These are phyloP conservation scores for Hapsidospora chrysogenum DNA, from an alignment of 495 filamentous ascomycete species.

Conservation along the genomic window DNA sequence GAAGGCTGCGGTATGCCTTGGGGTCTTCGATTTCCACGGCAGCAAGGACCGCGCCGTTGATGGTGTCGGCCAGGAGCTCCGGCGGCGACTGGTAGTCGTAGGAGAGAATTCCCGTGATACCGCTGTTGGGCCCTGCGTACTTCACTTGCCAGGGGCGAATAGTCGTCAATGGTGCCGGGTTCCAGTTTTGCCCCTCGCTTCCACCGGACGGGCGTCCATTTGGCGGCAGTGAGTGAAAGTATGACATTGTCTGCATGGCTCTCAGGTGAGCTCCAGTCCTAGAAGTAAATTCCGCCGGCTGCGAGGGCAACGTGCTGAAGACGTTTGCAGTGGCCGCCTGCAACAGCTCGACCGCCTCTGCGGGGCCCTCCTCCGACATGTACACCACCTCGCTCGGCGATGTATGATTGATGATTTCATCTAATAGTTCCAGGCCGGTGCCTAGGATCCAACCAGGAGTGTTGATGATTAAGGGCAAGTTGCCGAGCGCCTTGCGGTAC, in stretches of 20 bases:
- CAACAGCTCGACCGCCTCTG: constrained; percentile 44
- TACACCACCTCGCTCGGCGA: constrained; percentile 48
- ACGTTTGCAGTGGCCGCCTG: constrained; percentile 13
- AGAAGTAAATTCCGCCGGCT: constrained; percentile 42
- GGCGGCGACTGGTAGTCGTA: constrained; percentile 28
- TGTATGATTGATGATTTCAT: constrained; percentile 36
- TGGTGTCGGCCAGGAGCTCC: constrained; percentile 20
- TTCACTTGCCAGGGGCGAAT: constrained; percentile 23
- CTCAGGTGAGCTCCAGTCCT: constrained; percentile 52
- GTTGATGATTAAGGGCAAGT: constrained; percentile 59
- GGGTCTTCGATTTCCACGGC: constrained; percentile 18
- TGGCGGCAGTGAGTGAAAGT: constrained; percentile 37
- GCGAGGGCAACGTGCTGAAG: constrained; percentile 35
- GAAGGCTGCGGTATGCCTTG: constrained; percentile 15
- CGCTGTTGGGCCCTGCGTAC: constrained; percentile 13
- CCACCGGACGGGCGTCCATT: background rate
- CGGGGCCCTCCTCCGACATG: constrained; percentile 54
- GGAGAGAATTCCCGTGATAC: constrained; percentile 23
- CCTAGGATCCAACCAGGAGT: constrained; percentile 73
- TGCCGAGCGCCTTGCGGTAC: constrained; percentile 31
- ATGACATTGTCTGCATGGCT: constrained; percentile 67
- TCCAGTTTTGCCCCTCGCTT: constrained; percentile 10
- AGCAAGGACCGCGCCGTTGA: constrained; percentile 27
- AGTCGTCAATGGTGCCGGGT: constrained; percentile 18
- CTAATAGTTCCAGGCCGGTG: constrained; percentile 51